Conservation (phyloP, 2,329 filamentous ascomycete species). For the Venturia asperata region DNA sequence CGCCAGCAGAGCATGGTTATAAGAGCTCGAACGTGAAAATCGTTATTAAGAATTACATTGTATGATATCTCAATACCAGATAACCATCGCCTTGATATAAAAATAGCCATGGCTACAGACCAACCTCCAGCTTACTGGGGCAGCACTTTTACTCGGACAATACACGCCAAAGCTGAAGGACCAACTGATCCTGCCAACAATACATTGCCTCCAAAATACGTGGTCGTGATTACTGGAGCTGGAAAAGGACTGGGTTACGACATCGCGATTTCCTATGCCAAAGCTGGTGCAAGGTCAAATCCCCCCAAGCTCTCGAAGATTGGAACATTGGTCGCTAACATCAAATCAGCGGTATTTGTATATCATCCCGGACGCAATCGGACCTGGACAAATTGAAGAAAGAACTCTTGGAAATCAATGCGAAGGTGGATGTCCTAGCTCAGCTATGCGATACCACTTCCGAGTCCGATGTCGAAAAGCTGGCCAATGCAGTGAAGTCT, state of each 20-base stretch:
- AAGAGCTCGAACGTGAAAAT: too few species aligned
- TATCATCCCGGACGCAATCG: slow-evolving; percentile 24
- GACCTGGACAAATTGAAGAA: slow-evolving; percentile 19
- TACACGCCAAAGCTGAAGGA: slow-evolving; percentile 19
- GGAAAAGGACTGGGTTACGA: slow-evolving; percentile 29
- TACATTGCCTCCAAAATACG: slow-evolving; percentile 24
- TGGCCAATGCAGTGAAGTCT: slow-evolving; percentile 16
- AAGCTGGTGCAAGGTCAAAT: slow-evolving; percentile 24
- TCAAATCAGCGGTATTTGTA: slow-evolving; percentile 22
- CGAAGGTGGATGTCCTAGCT: slow-evolving; percentile 18
- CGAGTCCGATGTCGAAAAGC: slow-evolving; percentile 17
- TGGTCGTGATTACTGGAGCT: slow-evolving; percentile 30
- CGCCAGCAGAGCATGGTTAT: not conserved
- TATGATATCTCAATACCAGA: not conserved
- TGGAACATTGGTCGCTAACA: not conserved
- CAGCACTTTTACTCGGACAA: slow-evolving; percentile 17
- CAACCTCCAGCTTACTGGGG: slow-evolving; percentile 16
- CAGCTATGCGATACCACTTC: slow-evolving; percentile 20
- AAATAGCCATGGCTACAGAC: not conserved
- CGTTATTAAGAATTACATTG: not conserved
- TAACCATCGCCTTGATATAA: not conserved
- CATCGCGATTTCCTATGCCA: slow-evolving; percentile 29
- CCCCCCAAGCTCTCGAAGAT: not conserved
- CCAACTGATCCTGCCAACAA: slow-evolving; percentile 22
- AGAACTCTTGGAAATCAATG: slow-evolving; percentile 16